Percentiles rank a stretch among this genome's conserved stretches.
Conservation (phyloP, 352 stramenopile genomes). For the Phytophthora litchii region DNA sequence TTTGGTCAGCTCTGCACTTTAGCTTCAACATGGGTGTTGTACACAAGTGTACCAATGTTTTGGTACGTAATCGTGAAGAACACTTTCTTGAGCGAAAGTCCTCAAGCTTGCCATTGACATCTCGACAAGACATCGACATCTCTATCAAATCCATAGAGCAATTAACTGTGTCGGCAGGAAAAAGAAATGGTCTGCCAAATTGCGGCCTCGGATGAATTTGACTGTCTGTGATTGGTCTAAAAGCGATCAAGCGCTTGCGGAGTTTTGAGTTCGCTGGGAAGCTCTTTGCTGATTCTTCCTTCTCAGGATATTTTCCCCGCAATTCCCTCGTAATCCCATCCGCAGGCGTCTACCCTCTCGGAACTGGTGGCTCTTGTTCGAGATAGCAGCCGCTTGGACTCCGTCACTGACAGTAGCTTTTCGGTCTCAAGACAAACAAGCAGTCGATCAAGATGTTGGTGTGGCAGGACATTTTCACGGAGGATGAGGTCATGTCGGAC, state of each 20-base stretch:
- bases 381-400: background rate
- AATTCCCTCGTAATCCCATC: background rate
- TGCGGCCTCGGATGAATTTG: no score
- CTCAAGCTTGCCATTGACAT: no score
- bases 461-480: constrained; percentile 74
- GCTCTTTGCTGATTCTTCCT: constrained; percentile 4
- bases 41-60: no score
- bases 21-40: no score
- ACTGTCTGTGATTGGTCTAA: constrained; percentile 20
- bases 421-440: constrained; percentile 34
- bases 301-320: no score
- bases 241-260: constrained; percentile 7
- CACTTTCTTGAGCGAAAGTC: no score
- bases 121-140: no score
- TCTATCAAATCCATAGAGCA: no score
- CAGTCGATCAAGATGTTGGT: constrained; percentile 53
- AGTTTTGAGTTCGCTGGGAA: background rate
- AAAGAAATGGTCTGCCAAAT: no score
- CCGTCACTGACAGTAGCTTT: constrained; percentile 26
- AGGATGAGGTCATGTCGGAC: constrained; percentile 74
- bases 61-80: no score
- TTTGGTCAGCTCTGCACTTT: no score
- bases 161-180: no score
- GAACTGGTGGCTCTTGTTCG: constrained; percentile 46
- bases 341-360: background rate